phyloP scores from a whole-genome alignment of 2,329 filamentous ascomycete species.

The Colletotrichum nymphaeae region DNA sequence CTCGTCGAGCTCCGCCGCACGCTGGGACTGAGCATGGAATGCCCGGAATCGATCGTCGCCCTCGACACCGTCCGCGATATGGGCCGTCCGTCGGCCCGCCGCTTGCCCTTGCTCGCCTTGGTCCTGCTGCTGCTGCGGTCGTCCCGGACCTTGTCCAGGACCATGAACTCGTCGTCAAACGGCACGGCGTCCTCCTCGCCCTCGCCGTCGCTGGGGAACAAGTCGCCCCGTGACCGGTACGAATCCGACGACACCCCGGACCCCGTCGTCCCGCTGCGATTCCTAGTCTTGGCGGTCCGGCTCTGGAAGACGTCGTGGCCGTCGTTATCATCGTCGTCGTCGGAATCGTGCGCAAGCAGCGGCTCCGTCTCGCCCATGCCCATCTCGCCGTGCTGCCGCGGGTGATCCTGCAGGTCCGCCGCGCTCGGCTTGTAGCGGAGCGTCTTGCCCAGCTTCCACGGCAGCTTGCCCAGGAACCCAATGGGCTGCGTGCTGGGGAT shows the following conservation, averaged over 20 bases:
- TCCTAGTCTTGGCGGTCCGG: slow-evolving; percentile 56
- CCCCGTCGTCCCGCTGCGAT: slow-evolving; percentile 81
- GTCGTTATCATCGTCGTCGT: slow-evolving; percentile 37
- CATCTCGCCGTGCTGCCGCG: slow-evolving; percentile 62
- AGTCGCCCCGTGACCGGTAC: slow-evolving; percentile 85
- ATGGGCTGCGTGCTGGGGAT: slow-evolving; percentile 88
- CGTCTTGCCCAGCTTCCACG: slow-evolving; percentile 86
- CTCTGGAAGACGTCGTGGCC: slow-evolving; percentile 40
- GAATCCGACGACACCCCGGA: slow-evolving; percentile 89
- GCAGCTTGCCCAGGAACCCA: slow-evolving; percentile 85
- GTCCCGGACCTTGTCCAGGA: slow-evolving; percentile 82
- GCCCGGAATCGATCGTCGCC: slow-evolving; percentile 63
- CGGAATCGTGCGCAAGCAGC: slow-evolving; percentile 62
- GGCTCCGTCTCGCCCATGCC: slow-evolving; percentile 73
- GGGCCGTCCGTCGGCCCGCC: slow-evolving; percentile 49
- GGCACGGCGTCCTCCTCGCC: slow-evolving; percentile 95
- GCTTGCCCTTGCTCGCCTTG: slow-evolving; percentile 72
- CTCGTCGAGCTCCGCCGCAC: slow-evolving; percentile 39
- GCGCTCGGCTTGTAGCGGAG: slow-evolving; percentile 91
- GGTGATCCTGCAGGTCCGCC: slow-evolving; percentile 90
- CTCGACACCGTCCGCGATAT: slow-evolving; percentile 67
- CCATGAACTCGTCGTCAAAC: slow-evolving; percentile 90
- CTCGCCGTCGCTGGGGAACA: slow-evolving; percentile 87
- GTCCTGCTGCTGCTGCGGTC: slow-evolving; percentile 71
- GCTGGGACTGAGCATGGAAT: slow-evolving; percentile 41